phyloP scores from a whole-genome alignment of 306 rosid genomes.

The Ammopiptanthus mongolicus region DNA sequence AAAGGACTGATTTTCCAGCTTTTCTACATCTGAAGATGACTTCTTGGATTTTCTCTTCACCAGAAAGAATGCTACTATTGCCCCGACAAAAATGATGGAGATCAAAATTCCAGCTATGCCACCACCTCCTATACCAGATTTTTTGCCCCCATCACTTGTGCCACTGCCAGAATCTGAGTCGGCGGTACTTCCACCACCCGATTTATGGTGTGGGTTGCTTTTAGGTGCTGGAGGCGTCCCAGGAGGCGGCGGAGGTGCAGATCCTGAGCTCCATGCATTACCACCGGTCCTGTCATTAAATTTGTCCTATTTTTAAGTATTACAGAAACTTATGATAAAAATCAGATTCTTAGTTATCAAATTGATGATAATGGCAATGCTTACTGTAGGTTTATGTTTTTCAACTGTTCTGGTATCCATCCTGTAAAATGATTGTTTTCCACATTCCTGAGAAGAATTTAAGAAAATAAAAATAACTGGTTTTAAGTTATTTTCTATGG shows the following conservation, averaged over 20 bases:
- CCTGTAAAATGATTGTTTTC: constrained; percentile 83
- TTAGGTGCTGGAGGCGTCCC: constrained; percentile 55
- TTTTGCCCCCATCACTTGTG: constrained; percentile 37
- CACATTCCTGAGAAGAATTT: constrained; percentile 65
- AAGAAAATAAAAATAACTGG: constrained; percentile 18
- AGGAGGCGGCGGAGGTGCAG: constrained; percentile 97
- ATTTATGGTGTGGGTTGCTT: constrained; percentile 42
- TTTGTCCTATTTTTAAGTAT: constrained; percentile 19
- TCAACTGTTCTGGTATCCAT: constrained; percentile 77
- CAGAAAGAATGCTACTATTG: constrained; percentile 63
- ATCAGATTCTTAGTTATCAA: not conserved
- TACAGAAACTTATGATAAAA: constrained; percentile 17
- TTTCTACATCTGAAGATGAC: constrained; percentile 67
- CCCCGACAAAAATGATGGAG: constrained; percentile 66
- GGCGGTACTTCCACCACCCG: constrained; percentile 42
- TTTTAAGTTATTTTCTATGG: constrained; percentile 6
- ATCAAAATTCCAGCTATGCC: constrained; percentile 82
- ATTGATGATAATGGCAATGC: constrained; percentile 30
- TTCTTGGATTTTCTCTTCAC: constrained; percentile 70
- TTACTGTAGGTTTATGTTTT: constrained; percentile 67
- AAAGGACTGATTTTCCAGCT: constrained; percentile 52
- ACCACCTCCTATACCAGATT: constrained; percentile 79
- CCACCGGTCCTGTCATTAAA: constrained; percentile 55
- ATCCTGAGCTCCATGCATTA: constrained; percentile 78
- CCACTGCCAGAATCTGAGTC: constrained; percentile 32